Conservation (phyloP, 345 rosid genomes). For the Kernera saxatilis region DNA sequence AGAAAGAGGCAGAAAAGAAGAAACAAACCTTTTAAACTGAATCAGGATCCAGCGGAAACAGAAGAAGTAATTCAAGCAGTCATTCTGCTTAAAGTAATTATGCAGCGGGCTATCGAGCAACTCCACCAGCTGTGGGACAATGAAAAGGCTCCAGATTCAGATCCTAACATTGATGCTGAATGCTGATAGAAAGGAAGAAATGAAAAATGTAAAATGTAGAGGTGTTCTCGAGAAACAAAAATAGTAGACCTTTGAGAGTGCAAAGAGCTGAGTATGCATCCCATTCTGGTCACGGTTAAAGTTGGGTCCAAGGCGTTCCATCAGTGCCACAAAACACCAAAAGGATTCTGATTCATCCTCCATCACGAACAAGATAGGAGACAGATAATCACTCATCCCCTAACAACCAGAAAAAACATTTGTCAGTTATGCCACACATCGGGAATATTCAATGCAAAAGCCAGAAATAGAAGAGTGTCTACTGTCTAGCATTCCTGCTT, state of each 20-base stretch:
- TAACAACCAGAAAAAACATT: constrained; percentile 28
- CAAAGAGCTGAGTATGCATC: constrained; percentile 97
- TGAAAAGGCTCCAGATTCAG: constrained; percentile 11
- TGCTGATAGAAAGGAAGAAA: neutral
- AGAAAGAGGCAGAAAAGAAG: neutral
- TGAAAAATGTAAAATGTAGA: neutral
- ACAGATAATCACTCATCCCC: constrained; percentile 97
- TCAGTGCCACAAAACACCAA: constrained; percentile 93
- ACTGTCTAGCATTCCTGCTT: neutral
- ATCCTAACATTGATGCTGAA: constrained; percentile 6
- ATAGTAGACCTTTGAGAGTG: constrained; percentile 75
- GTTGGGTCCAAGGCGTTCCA: constrained; percentile 99
- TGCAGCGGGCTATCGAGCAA: constrained; percentile 84
- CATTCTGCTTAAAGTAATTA: constrained; percentile 83
- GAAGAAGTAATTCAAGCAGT: constrained; percentile 98
- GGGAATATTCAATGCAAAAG: neutral
- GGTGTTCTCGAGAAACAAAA: neutral
- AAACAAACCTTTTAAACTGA: constrained; percentile 81
- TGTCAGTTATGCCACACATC: neutral
- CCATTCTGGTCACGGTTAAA: constrained; percentile 97
- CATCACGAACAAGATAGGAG: constrained; percentile 88
- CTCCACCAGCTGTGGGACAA: constrained; percentile 72
- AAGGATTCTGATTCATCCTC: constrained; percentile 86
- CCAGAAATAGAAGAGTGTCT: neutral
- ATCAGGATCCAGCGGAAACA: constrained; percentile 98